Base-by-base conservation (phyloP, 345 rosid genomes). In the Salix udensis region DNA sequence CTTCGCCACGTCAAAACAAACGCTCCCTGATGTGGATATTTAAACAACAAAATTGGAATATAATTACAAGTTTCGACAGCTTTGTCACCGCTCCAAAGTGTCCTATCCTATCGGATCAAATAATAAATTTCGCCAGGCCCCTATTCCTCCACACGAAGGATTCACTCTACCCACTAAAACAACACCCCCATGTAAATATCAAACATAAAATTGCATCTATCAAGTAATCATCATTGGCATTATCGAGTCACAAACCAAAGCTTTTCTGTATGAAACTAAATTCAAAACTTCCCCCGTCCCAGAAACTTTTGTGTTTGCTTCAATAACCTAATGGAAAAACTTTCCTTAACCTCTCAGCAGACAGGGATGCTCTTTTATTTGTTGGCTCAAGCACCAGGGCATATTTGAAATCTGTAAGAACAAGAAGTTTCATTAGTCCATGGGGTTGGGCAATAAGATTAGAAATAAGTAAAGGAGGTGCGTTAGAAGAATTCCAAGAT, bases 321-420 rank as follows among this genome's bases (percentile, higher is more conserved):
- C 66, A 30, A 73, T 48, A 64, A 30, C 65, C 73, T 86, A 85
- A 76, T 66, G 87, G 76, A 84, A 93, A 37, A 73, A 11, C 86
- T 58, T 92, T 92, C 85, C 89, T 83, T 66, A 96, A 82, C 85
- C 94, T 87, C 50, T 92, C 93, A 0, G 97, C 97, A 71, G 94
- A 91, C 37, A 81, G 48, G 39, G 95, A 69, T 36, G 98, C 99
- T 82, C 97, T 81, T 84, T 92, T 94, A 78, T 96, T 96, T 83
- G 94, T 94, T 71, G 99, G 99, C 84, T 96, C 99, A 26, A 96
- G 91, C 70, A 96, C 95, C 67, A 92, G 86, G 7, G 99, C 98
- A 71, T 92, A 82, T 61, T 50, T 78, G 79, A 93, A 96, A 87
- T 96, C 99, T 96, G 92, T 88, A 23, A 84, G 21, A 16, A 5